A percentile compares a stretch with the other conserved stretches of the same genome.
phyloP scores from a whole-genome alignment of 352 stramenopile genomes.

The Aphanomyces euteiches region DNA sequence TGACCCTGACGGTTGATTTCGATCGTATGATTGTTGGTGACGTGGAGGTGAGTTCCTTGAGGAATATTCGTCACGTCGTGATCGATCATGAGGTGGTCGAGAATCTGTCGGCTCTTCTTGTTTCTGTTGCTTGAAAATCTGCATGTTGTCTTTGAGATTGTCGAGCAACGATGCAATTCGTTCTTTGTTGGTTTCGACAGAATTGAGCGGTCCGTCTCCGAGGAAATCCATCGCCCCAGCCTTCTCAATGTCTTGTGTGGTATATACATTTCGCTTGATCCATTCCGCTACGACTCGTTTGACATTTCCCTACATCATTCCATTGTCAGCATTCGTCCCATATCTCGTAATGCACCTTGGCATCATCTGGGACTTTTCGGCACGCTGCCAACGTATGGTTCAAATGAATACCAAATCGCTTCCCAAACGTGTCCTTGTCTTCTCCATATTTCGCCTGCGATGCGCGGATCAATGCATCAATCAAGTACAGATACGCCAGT shows the following conservation, averaged over 20 bases:
- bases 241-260: constrained; percentile 54
- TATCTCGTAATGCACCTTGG: constrained; percentile 41
- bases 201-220: constrained; percentile 10
- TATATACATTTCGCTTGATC: constrained; percentile 69
- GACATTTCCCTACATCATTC: constrained; percentile 43
- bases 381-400: constrained; percentile 65
- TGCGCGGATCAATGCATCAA: constrained; percentile 82
- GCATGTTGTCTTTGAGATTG: constrained; percentile 54
- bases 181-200: constrained; percentile 29
- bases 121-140: constrained; percentile 19
- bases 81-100: background rate
- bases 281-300: constrained; percentile 74
- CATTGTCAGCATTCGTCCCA: no score
- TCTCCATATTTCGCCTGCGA: constrained; percentile 58
- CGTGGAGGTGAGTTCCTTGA: background rate
- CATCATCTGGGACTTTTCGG: constrained; percentile 59
- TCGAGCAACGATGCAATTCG: constrained; percentile 74
- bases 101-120: constrained; percentile 2
- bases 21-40: no score
- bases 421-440: constrained; percentile 64
- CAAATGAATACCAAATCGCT: constrained; percentile 73
- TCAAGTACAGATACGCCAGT: constrained; percentile 68
- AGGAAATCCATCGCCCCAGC: constrained; percentile 45
- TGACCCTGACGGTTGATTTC: no score
- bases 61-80: background rate